A percentile compares a stretch with the other conserved stretches of the same genome.
Evolutionary conservation across 2,329 filamentous ascomycete genomes (phyloP).

Genomic region (Fonsecaea pugnacius): DNA sequence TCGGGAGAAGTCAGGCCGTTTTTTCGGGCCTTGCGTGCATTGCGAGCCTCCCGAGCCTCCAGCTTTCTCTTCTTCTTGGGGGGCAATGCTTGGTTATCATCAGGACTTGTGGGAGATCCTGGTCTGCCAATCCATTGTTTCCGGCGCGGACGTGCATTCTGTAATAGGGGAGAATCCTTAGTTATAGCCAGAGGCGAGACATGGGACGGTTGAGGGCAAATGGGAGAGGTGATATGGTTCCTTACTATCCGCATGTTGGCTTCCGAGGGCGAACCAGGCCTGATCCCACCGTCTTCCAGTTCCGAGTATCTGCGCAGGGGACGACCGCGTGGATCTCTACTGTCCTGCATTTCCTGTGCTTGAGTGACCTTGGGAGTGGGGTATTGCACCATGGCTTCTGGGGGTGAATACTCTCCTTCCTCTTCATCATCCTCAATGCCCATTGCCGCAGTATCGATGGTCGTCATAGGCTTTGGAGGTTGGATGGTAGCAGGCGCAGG

Average conservation of each 20-base stretch:
- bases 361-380: slow-evolving; percentile 33
- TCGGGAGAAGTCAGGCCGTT: slow-evolving; percentile 47
- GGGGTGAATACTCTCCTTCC: slow-evolving; percentile 55
- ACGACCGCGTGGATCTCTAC: slow-evolving; percentile 35
- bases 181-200: slow-evolving; percentile 62
- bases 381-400: slow-evolving; percentile 48
- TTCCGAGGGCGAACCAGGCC: slow-evolving; percentile 32
- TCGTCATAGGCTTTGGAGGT: slow-evolving; percentile 8
- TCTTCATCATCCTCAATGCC: slow-evolving; percentile 45
- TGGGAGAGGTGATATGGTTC: slow-evolving; percentile 72
- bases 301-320: slow-evolving; percentile 38
- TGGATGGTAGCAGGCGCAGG: slow-evolving; percentile 7
- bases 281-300: slow-evolving; percentile 33
- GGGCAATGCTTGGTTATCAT: slow-evolving; percentile 46
- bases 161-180: slow-evolving; percentile 59
- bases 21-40: slow-evolving; percentile 33
- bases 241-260: slow-evolving; percentile 67
- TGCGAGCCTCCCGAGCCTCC: slow-evolving; percentile 45
- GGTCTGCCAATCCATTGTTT: slow-evolving; percentile 45
- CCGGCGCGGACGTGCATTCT: slow-evolving; percentile 55
- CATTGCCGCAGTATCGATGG: slow-evolving; percentile 20
- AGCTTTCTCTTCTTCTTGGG: slow-evolving; percentile 59
- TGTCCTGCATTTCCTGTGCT: slow-evolving; percentile 30
- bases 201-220: slow-evolving; percentile 76
- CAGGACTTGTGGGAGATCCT: slow-evolving; percentile 43